These are phyloP conservation scores for Luffa aegyptiaca DNA, from an alignment of 306 rosid genomes.

Conservation along the genomic window DNA sequence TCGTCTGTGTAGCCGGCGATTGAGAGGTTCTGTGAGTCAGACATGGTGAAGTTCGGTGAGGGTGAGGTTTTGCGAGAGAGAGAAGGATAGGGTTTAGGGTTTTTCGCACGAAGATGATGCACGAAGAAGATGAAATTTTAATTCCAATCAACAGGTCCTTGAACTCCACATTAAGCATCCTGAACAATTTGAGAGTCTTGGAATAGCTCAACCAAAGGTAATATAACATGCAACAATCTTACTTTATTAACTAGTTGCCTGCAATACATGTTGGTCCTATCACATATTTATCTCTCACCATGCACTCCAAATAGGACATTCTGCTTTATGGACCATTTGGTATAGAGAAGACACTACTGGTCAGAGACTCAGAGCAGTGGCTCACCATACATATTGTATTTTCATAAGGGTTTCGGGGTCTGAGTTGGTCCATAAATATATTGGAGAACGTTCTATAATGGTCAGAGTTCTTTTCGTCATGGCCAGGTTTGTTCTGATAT, in stretches of 20 bases:
- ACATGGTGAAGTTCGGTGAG: no score
- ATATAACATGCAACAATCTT: no score
- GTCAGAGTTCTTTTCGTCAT: conserved; percentile 92
- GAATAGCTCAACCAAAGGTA: conserved; percentile 98
- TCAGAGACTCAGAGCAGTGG: conserved; percentile 99
- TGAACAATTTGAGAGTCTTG: conserved; percentile 93
- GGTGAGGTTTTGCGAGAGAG: no score
- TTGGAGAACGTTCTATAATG: conserved; percentile 98
- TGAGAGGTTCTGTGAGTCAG: no score
- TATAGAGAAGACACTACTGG: conserved; percentile 87
- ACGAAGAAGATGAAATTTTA: no score
- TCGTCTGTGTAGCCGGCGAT: no score
- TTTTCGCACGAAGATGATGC: no score
- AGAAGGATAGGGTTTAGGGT: no score
- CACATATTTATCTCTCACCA: background rate
- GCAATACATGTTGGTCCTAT: background rate
- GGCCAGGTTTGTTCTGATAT: conserved; percentile 73
- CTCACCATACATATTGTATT: conserved; percentile 93
- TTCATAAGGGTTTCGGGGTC: conserved; percentile 98
- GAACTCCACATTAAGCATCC: conserved; percentile 96
- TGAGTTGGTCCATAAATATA: conserved; percentile 89
- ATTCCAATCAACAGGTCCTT: conserved; percentile 50
- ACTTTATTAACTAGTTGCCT: background rate
- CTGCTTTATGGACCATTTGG: conserved; percentile 93
- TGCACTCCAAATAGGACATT: conserved; percentile 46